Base-by-base conservation (phyloP, 2,329 filamentous ascomycete species). In the Thermothelomyces thermophilus region DNA sequence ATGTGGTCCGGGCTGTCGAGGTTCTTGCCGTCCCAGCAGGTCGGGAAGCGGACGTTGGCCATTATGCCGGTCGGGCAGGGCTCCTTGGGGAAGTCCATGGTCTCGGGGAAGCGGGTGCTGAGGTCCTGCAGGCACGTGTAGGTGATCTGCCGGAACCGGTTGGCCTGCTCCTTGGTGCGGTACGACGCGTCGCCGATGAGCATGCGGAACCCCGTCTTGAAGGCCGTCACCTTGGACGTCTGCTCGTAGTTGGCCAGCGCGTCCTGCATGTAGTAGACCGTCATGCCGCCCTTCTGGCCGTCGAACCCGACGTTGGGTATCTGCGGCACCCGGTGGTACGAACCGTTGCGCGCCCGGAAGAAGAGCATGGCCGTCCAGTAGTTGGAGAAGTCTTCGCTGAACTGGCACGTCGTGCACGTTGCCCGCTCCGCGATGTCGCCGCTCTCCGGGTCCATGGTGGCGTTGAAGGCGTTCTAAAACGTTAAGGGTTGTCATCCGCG, bases 21-120 rank as follows among this genome's bases (percentile, higher is more conserved):
- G 54, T 76, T 70, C 35, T 67, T 66, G 34, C 77, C 77, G 53
- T 80, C 70, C 77, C 77, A 80, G 67, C 77, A 80, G 17, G 44
- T 46, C 34, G 44, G 44, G 44, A 46, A 46, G 77, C 69, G 66
- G 45, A 70, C 66, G 44, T 72, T 72, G 39, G 70, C 65, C 63
- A 71, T 66, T 44, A 68, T 68, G 3, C 64, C 65, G 3, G 59
- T 61, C 17, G 59, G 57, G 57, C 66, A 68, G 2, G 60, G 54
- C 57, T 58, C 62, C 48, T 61, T 63, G 3, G 70, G 70, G 56
- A 73, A 65, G 46, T 66, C 14, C 45, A 48, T 41, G 19, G 45
- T 17, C 60, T 70, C 70, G 37, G 63, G 64, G 10, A 60, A 64
- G 24, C 69, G 63, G 2, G 67, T 70, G 46, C 62, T 63, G 36